Percentiles rank a stretch among this genome's conserved stretches.
These are phyloP conservation scores for Aspergillus ochraceoroseus DNA, from an alignment of 2,329 filamentous ascomycete species.

Conservation along the genomic window DNA sequence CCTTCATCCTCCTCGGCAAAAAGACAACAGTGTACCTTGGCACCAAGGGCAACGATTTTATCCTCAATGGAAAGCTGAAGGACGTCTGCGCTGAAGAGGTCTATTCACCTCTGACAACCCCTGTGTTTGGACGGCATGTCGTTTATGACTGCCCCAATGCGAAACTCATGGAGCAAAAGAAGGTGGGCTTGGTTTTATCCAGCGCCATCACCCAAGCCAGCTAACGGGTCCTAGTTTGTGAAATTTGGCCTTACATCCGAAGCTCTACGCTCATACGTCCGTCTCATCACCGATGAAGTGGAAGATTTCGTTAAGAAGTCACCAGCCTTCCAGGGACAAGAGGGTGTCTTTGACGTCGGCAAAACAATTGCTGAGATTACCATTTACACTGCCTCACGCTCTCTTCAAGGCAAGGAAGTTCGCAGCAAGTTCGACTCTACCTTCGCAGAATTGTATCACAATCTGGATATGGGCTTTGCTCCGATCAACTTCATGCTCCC, in stretches of 20 bases:
- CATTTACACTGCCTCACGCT: conserved; percentile 82
- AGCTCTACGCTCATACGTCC: conserved; percentile 66
- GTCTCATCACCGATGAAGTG: conserved; percentile 71
- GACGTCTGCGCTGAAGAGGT: conserved; percentile 89
- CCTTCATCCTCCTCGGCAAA: conserved; percentile 79
- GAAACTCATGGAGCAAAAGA: conserved; percentile 95
- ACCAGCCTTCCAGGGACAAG: conserved; percentile 61
- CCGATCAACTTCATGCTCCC: conserved; percentile 87
- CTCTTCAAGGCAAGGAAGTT: conserved; percentile 78
- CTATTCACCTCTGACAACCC: conserved; percentile 68
- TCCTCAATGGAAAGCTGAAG: conserved; percentile 84
- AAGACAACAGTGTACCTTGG: conserved; percentile 84
- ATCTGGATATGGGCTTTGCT: conserved; percentile 84
- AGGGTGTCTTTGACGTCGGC: conserved; percentile 66
- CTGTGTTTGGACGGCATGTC: conserved; percentile 75
- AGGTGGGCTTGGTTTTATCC: conserved; percentile 52
- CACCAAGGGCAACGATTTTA: conserved; percentile 81
- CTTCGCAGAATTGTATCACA: conserved; percentile 78
- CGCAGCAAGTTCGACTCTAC: conserved; percentile 73
- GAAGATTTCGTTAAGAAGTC: conserved; percentile 66
- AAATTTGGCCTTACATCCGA: conserved; percentile 60
- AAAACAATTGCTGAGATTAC: conserved; percentile 79
- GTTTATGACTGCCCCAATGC: conserved; percentile 88
- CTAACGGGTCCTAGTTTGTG: conserved; percentile 47
- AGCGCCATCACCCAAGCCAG: conserved; percentile 16